Evolutionary conservation across 306 rosid genomes (phyloP).

Genomic region (Quercus robur): DNA sequence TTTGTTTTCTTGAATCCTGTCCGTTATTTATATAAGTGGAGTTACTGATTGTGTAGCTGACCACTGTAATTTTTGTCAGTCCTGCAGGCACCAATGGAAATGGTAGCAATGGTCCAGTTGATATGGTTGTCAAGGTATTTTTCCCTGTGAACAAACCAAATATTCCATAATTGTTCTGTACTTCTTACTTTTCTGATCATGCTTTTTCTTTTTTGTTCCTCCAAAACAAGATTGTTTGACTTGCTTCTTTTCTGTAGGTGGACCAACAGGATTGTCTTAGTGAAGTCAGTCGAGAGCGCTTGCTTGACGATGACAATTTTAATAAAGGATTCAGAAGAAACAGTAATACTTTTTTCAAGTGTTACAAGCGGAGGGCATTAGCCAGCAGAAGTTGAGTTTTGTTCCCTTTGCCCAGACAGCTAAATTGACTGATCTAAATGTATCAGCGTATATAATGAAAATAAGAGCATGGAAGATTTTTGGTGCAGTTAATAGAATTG

Average conservation of each 20-base stretch:
- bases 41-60: neutral
- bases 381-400: neutral
- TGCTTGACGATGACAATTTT: neutral
- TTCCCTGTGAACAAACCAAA: constrained; percentile 1
- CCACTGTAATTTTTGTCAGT: constrained; percentile 16
- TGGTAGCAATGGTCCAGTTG: neutral
- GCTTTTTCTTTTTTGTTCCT: constrained; percentile 1
- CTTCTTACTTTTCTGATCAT: neutral
- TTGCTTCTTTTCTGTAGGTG: constrained; percentile 26
- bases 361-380: constrained; percentile 38
- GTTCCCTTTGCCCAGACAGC: neutral
- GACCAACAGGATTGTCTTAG: constrained; percentile 9
- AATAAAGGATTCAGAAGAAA: neutral
- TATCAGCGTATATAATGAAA: neutral
- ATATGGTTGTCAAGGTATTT: constrained; percentile 29
- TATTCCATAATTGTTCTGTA: neutral
- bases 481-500: neutral
- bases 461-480: neutral
- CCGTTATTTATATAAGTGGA: neutral
- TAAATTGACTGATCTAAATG: neutral
- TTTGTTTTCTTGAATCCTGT: neutral
- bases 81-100: constrained; percentile 18
- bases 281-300: constrained; percentile 24
- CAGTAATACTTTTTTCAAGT: constrained; percentile 11
- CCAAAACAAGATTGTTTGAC: neutral